These are phyloP conservation scores for Haematococcus lacustris DNA, from an alignment of 139 green algal species.

Conservation along the genomic window DNA sequence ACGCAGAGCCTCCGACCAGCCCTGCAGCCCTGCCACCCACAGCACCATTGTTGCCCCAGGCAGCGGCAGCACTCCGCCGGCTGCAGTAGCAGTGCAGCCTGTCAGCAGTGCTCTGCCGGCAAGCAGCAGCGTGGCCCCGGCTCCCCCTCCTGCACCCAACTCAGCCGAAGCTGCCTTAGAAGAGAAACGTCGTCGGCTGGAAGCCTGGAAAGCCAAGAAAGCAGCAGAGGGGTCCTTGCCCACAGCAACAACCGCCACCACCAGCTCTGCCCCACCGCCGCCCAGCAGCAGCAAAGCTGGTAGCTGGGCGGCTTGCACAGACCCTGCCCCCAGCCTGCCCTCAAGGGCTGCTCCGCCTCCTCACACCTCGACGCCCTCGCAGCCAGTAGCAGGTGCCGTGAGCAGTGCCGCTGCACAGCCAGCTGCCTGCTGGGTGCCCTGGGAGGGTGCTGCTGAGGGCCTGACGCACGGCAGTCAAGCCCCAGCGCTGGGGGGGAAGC, in stretches of 20 bases:
- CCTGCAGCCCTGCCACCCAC: too few relatives aligned
- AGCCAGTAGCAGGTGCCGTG: too few relatives aligned
- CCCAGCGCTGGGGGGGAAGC: background rate
- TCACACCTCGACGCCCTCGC: too few relatives aligned
- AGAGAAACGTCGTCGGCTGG: slow-evolving; percentile 23
- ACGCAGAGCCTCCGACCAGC: too few relatives aligned
- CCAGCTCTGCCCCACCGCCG: background rate
- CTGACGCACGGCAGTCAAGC: background rate
- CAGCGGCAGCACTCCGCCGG: background rate
- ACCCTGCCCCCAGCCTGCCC: too few relatives aligned
- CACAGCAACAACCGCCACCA: background rate
- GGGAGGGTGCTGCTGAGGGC: too few relatives aligned
- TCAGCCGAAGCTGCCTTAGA: background rate
- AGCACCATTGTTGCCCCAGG: background rate
- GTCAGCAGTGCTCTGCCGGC: background rate
- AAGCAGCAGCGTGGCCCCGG: background rate
- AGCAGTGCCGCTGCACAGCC: too few relatives aligned
- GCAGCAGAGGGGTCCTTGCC: background rate
- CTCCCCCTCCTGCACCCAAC: background rate
- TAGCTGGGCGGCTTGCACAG: background rate
- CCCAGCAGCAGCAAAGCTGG: background rate
- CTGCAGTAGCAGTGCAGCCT: background rate
- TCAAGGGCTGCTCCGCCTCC: background rate
- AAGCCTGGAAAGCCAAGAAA: slow-evolving; percentile 30
- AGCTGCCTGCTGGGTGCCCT: too few relatives aligned